A percentile compares a stretch with the other conserved stretches of the same genome.
Evolutionary conservation across 2,329 filamentous ascomycete genomes (phyloP).

Genomic region (Colletotrichum sp.): DNA sequence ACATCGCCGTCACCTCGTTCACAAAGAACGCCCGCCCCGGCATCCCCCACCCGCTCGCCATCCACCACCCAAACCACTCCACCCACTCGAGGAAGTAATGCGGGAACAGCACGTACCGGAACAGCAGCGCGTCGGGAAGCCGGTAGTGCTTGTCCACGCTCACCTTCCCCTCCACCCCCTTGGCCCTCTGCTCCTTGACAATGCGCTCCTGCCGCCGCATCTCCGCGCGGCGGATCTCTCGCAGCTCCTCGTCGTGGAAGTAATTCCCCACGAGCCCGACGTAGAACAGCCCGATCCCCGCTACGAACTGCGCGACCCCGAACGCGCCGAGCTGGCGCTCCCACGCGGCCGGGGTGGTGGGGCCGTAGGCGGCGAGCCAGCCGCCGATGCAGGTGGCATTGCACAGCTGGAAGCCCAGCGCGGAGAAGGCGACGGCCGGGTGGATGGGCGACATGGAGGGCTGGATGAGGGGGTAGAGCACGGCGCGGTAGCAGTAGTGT

Average conservation of each 20-base stretch:
- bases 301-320: conserved; percentile 49
- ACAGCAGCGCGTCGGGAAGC: conserved; percentile 83
- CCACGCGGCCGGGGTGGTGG: conserved; percentile 62
- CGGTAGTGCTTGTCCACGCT: conserved; percentile 81
- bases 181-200: conserved; percentile 44
- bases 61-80: conserved; percentile 91
- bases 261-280: conserved; percentile 81
- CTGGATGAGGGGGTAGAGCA: conserved; percentile 81
- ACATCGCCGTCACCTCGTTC: conserved; percentile 90
- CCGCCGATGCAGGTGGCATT: conserved; percentile 81
- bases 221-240: conserved; percentile 80
- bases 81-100: conserved; percentile 98
- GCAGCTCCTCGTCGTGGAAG: conserved; percentile 87
- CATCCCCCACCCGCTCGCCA: conserved; percentile 72
- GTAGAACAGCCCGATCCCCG: conserved; percentile 78
- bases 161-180: conserved; percentile 25
- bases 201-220: conserved; percentile 59
- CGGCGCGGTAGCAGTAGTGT: conserved; percentile 90
- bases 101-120: conserved; percentile 82
- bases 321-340: conserved; percentile 38
- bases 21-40: conserved; percentile 83
- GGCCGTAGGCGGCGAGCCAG: conserved; percentile 84
- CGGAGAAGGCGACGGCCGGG: conserved; percentile 66
- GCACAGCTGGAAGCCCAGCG: conserved; percentile 75
- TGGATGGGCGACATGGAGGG: conserved; percentile 95